phyloP scores from a whole-genome alignment of 2,329 filamentous ascomycete genomes.

The Penicillium vulpinum region DNA sequence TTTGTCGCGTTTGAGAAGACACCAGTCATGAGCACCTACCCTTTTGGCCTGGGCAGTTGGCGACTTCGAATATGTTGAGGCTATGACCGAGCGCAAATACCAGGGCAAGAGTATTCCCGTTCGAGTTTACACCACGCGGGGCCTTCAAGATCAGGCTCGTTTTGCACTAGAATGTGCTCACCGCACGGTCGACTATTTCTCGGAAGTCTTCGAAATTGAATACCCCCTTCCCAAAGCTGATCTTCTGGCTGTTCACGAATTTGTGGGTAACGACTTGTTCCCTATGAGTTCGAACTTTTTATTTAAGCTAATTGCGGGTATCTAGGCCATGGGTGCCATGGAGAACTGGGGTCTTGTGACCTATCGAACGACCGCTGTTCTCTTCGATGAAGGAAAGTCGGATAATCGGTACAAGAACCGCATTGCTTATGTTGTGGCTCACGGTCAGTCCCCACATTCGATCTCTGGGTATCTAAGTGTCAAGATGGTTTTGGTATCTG shows the following conservation, averaged over 20 bases:
- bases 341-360: slow-evolving; percentile 97
- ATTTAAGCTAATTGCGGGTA: slow-evolving; percentile 42
- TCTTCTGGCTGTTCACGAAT: slow-evolving; percentile 87
- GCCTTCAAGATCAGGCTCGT: slow-evolving; percentile 87
- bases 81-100: slow-evolving; percentile 84
- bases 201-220: slow-evolving; percentile 86
- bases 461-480: too few species aligned
- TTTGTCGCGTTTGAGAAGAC: slow-evolving; percentile 77
- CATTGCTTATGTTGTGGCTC: slow-evolving; percentile 96
- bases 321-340: slow-evolving; percentile 68
- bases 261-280: slow-evolving; percentile 58
- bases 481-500: neutral
- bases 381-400: slow-evolving; percentile 93
- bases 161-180: slow-evolving; percentile 90
- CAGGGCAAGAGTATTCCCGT: slow-evolving; percentile 89
- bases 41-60: slow-evolving; percentile 92
- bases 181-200: slow-evolving; percentile 94
- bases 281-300: neutral
- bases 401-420: slow-evolving; percentile 89
- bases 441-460: slow-evolving; percentile 49
- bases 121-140: slow-evolving; percentile 90
- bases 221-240: slow-evolving; percentile 93
- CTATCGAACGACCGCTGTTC: slow-evolving; percentile 88
- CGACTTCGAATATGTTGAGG: slow-evolving; percentile 96
- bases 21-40: slow-evolving; percentile 85